Evolutionary conservation across 306 rosid species (phyloP), one percentile per base, ranked within the genome.

Genomic region (Quercus gilva): DNA sequence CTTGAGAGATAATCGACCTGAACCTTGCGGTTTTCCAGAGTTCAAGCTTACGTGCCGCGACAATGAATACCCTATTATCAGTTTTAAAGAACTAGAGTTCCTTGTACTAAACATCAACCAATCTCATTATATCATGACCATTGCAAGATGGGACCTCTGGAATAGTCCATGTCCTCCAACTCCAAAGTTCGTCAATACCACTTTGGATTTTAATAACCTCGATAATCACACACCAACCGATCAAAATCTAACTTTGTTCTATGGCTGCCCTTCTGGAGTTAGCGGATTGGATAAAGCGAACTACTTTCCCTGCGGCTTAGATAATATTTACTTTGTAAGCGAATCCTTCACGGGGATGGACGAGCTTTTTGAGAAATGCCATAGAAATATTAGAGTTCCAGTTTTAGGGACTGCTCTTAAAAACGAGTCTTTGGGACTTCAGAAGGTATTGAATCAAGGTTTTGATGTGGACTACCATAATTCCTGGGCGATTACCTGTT

Each of bases 111-210:
- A 70, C 11, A 58, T 85, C 25, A 41, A 29, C 56, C 63, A 25
- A 55, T 21, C 25, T 5, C 7, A 77, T 12, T 60, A 13, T 13
- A 18, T 65, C 69, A 51, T 85, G 70, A 77, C 13, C 58, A 76
- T 85, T 52, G 80, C 84, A 6, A 87, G 85, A 55, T 12, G 11
- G 70, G 91, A 89, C 74, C 76, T 85, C 31, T 83, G 7, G 83
- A 65, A 28, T 17, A 33, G 55, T 70, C 12, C 12, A 45, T 45
- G 52, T 2, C 29, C 88, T 0, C 18, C 55, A 0, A 2, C 88
- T 0, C 18, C 55, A 0, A 2, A 59, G 0, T 71, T 55, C 20
- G 5, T n/a, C 67, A 43, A 70, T 74, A 55, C 80, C 37, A 70
- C 5, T 19, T 59, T 89, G 78, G 83, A 78, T 69, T 43, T 4